These are phyloP conservation scores for Cordyceps militaris DNA, from an alignment of 2,329 filamentous ascomycete species.

Conservation along the genomic window DNA sequence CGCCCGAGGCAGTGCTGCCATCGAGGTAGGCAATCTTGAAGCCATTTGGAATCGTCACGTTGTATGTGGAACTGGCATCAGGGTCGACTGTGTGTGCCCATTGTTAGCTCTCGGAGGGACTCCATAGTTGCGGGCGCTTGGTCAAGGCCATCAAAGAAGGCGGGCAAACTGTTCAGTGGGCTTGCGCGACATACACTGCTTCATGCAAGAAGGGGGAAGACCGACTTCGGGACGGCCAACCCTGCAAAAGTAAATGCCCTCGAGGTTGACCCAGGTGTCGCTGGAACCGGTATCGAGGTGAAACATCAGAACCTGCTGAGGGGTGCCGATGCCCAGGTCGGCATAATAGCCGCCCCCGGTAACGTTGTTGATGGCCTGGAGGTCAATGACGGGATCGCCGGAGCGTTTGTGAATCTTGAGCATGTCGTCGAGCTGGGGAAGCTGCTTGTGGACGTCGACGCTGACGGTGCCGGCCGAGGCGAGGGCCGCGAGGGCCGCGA, in stretches of 20 bases:
- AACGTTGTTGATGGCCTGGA: constrained; percentile 44
- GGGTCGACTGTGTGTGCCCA: constrained; percentile 34
- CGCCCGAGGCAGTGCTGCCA: constrained; percentile 43
- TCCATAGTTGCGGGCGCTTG: too few species aligned
- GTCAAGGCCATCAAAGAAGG: too few species aligned
- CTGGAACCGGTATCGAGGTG: constrained; percentile 57
- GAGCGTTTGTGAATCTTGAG: constrained; percentile 19
- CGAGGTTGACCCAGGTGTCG: constrained; percentile 55
- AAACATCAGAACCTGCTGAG: constrained; percentile 46
- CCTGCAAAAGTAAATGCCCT: constrained; percentile 53
- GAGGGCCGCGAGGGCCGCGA: constrained; percentile 7
- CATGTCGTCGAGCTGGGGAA: constrained; percentile 9
- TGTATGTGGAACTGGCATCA: constrained; percentile 41
- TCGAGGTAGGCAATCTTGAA: constrained; percentile 59
- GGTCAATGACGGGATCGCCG: constrained; percentile 21
- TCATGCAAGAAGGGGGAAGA: constrained; percentile 30
- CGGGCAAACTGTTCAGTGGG: not conserved
- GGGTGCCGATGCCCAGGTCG: constrained; percentile 52
- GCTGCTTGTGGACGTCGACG: constrained; percentile 15
- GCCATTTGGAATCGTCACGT: constrained; percentile 32
- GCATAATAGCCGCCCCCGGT: constrained; percentile 50
- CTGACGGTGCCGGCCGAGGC: constrained; percentile 19
- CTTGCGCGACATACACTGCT: constrained; percentile 32
- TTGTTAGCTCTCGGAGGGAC: too few species aligned
- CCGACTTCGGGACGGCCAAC: constrained; percentile 15